Evolutionary conservation across 1,284 basidiomycete species (phyloP).

Genomic region (Trichosporon ovoides): DNA sequence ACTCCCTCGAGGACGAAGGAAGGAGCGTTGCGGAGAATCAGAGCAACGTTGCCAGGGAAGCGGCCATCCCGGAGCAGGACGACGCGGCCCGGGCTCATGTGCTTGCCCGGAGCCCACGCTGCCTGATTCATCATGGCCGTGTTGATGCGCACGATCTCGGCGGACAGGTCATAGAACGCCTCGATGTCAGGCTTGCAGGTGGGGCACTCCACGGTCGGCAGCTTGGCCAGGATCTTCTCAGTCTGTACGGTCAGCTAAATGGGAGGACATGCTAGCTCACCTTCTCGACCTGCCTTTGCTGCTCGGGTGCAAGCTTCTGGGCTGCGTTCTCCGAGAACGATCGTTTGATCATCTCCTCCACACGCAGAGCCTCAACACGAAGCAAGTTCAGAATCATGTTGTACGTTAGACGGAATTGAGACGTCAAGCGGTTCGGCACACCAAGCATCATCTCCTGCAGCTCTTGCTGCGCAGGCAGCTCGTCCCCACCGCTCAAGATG

Average conservation of each 20-base stretch:
- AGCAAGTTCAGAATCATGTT: slow-evolving; percentile 99
- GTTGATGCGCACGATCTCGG: slow-evolving; percentile 64
- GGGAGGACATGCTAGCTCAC: slow-evolving; percentile 51
- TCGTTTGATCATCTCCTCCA: slow-evolving; percentile 99
- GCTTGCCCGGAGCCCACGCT: slow-evolving; percentile 58
- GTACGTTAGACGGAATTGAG: slow-evolving; percentile 96
- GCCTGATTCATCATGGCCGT: slow-evolving; percentile 62
- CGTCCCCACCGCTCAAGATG: slow-evolving; percentile 75
- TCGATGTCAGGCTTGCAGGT: slow-evolving; percentile 67
- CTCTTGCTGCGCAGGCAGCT: slow-evolving; percentile 68
- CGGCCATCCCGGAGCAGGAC: slow-evolving; percentile 82
- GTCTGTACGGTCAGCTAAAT: slow-evolving; percentile 54
- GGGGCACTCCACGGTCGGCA: slow-evolving; percentile 66
- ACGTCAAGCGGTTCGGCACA: slow-evolving; percentile 81
- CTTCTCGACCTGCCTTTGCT: slow-evolving; percentile 78
- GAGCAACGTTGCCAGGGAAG: slow-evolving; percentile 67
- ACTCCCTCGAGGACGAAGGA: slow-evolving; percentile 47
- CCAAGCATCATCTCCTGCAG: slow-evolving; percentile 91
- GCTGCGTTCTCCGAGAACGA: slow-evolving; percentile 98
- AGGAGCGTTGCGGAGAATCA: slow-evolving; percentile 69
- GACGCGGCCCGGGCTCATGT: slow-evolving; percentile 68
- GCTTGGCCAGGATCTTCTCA: slow-evolving; percentile 63
- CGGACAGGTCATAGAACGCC: slow-evolving; percentile 69
- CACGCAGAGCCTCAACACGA: slow-evolving; percentile 89
- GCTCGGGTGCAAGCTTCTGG: slow-evolving; percentile 85